Evolutionary conservation across 2,329 filamentous ascomycete genomes (phyloP).

Genomic region (Hymenoscyphus linearis): DNA sequence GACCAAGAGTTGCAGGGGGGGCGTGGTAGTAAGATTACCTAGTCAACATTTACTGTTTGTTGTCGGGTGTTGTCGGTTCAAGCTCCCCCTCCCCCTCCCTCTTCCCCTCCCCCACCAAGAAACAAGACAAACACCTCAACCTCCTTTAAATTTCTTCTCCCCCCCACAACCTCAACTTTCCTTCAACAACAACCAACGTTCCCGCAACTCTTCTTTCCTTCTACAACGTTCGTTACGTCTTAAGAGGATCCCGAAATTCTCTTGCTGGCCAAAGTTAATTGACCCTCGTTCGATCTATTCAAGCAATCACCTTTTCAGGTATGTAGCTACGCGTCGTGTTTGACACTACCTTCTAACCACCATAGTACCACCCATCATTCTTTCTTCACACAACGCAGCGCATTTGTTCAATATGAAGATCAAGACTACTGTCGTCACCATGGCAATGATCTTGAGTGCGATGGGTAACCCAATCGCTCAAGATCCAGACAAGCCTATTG

Average conservation of each 20-base stretch:
- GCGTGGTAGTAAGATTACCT: not conserved
- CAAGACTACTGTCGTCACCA: not conserved
- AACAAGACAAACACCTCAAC: not conserved
- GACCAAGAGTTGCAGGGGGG: not conserved
- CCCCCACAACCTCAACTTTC: not conserved
- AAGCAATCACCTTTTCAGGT: not conserved
- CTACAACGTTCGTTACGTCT: constrained; percentile 6
- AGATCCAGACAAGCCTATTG: not conserved
- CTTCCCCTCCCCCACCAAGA: not conserved
- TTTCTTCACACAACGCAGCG: not conserved
- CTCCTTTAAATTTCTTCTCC: not conserved
- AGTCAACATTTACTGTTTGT: not conserved
- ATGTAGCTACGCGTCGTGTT: not conserved
- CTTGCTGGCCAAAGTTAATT: not conserved
- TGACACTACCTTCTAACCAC: not conserved
- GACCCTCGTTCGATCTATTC: not conserved
- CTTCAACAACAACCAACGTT: not conserved
- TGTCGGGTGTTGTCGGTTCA: constrained; percentile 1
- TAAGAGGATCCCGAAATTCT: constrained; percentile 5
- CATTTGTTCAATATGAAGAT: constrained; percentile 1
- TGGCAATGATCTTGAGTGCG: constrained; percentile 1
- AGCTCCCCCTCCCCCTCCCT: not conserved
- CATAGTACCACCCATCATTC: not conserved
- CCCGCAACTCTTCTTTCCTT: not conserved
- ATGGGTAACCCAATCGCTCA: not conserved